Evolutionary conservation across 371 early-diverging fungal species (phyloP).

Genomic region (Mucor indicus): DNA sequence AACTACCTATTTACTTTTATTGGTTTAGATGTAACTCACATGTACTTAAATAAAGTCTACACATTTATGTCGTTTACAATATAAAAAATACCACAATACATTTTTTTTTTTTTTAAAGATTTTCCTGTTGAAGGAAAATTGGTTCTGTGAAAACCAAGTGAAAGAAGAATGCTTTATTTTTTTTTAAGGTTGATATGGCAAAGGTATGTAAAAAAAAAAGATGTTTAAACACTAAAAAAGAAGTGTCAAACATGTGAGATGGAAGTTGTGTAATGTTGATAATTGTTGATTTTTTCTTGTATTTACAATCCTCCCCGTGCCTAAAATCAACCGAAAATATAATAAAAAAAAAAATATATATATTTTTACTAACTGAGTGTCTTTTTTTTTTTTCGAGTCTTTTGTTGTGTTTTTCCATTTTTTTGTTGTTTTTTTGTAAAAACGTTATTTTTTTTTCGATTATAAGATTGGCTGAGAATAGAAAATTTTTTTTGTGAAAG

Average conservation of each 20-base stretch:
- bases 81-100: no score
- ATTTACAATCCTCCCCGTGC: slow-evolving; percentile 37
- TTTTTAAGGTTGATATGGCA: slow-evolving; percentile 15
- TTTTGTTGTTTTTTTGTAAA: background rate
- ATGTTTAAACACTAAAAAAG: slow-evolving; percentile 12
- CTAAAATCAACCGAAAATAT: slow-evolving; percentile 10
- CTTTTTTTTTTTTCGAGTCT: background rate
- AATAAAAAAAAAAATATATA: background rate
- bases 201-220: slow-evolving; percentile 27
- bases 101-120: no score
- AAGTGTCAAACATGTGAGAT: slow-evolving; percentile 4
- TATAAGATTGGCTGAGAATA: no score
- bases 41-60: no score
- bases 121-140: no score
- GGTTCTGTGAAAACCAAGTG: no score
- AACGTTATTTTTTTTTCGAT: background rate
- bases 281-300: slow-evolving; percentile 3
- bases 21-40: no score
- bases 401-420: background rate
- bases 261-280: background rate
- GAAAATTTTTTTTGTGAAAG: slow-evolving; percentile 11
- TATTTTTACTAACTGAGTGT: slow-evolving; percentile 3
- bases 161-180: no score
- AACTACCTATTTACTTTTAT: no score
- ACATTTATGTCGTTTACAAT: no score